These are phyloP conservation scores for Takashimella tepidaria DNA, from an alignment of 1,284 basidiomycete genomes.

Conservation along the genomic window DNA sequence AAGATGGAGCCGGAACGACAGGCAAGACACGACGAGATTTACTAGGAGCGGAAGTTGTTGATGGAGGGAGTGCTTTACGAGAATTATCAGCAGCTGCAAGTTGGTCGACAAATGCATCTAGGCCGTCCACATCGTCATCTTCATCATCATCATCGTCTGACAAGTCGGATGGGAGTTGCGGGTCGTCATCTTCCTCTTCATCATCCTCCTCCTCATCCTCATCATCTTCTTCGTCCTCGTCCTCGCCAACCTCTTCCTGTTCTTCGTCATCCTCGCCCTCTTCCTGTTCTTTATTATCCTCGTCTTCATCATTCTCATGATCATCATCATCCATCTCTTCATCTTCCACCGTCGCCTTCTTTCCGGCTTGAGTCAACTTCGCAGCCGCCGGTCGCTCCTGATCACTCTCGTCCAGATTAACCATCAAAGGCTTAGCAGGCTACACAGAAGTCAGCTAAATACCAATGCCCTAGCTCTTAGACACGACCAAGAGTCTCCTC, in stretches of 20 bases:
- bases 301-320: conserved; percentile 54
- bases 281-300: conserved; percentile 36
- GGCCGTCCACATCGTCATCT: conserved; percentile 56
- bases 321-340: conserved; percentile 46
- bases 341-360: conserved; percentile 27
- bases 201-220: conserved; percentile 41
- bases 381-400: conserved; percentile 44
- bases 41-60: not conserved
- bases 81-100: conserved; percentile 63
- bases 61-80: conserved; percentile 69
- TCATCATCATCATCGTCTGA: conserved; percentile 55
- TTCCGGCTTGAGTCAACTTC: conserved; percentile 20
- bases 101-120: conserved; percentile 65
- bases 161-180: conserved; percentile 55
- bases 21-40: conserved; percentile 39
- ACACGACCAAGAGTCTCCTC: no score
- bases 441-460: conserved; percentile 8
- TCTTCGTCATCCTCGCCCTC: conserved; percentile 47
- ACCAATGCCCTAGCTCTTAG: no score
- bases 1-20: conserved; percentile 39
- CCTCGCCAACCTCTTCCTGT: conserved; percentile 42
- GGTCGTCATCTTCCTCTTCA: conserved; percentile 48
- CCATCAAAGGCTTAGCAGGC: conserved; percentile 32
- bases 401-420: conserved; percentile 41
- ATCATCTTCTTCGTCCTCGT: conserved; percentile 54